Base-by-base conservation (phyloP, 1,139 yeast species). In the Nakaseomyces kungkrabaensis region DNA sequence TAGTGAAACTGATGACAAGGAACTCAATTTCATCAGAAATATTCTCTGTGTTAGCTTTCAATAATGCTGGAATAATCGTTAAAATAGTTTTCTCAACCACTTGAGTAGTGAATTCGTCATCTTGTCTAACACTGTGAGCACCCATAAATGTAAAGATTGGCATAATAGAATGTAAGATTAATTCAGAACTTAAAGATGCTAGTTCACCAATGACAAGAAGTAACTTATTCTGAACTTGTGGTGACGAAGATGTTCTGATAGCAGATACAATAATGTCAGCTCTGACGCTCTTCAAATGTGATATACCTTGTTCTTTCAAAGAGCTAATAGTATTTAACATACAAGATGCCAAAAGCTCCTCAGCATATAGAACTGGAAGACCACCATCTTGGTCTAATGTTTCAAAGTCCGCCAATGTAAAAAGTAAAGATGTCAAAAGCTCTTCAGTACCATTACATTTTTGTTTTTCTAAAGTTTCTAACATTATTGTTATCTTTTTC, bases 121-220 rank as follows among this genome's bases (percentile, higher is more conserved):
- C 98, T 70, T 92, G 97, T 63, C 96, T 83, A 48, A 94, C 79
- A 10, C 97, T 89, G 61, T 89, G 95, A 32, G 97, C 96, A 51
- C 99, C 99, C 98, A 92, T 92, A 62, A 92, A 94, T 0, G 98
- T 94, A 72, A 92, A 92, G 50, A 92, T 90, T 22, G 99, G 98
- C 99, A 92, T 92, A 11, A 94, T 96, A 3, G 97, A 86, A 69
- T 94, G 97, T 56, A 94, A 73, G 37, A 92, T 89, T 40, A 85
- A 79, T 64, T 92, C 97, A 7, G 98, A 96, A 17, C 92, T 88
- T 51, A 90, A 71, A 0, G 89, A 74, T 0, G 97, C 97, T 58
- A 92, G 73, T 49, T 89, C 85, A 3, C 97, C 87, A 59, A 92
- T 82, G 22, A 92, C 90, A 55, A 92, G 71, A 53, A 92, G 72